A percentile compares a stretch with the other conserved stretches of the same genome.
phyloP scores from a whole-genome alignment of 305 asterid species.

The Fraxinus baroniana region DNA sequence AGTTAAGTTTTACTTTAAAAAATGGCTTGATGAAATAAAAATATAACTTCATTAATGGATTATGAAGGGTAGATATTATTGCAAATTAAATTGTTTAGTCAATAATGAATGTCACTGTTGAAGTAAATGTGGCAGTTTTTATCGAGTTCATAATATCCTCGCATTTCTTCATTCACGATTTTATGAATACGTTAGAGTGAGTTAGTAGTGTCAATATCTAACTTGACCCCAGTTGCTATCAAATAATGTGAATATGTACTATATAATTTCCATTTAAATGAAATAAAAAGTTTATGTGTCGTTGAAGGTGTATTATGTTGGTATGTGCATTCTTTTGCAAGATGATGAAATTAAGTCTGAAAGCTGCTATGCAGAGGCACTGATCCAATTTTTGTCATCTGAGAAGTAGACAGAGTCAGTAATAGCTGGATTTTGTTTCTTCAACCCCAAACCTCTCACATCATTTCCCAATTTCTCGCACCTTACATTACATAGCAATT shows the following conservation, averaged over 20 bases:
- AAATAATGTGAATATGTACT: neutral
- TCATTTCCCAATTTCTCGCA: neutral
- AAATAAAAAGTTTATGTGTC: neutral
- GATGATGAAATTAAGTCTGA: neutral
- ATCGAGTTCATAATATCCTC: neutral
- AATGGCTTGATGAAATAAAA: neutral
- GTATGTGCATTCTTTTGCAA: neutral
- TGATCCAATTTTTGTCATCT: neutral
- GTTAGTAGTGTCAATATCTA: neutral
- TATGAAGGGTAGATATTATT: neutral
- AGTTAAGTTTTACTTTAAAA: no score
- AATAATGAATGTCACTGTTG: no score
- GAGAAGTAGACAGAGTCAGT: neutral
- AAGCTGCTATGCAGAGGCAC: neutral
- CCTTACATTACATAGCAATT: neutral
- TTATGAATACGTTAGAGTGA: no score
- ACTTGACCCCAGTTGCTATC: neutral
- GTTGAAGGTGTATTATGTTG: neutral
- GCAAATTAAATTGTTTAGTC: neutral
- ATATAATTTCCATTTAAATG: neutral
- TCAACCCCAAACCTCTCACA: neutral
- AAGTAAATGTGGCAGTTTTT: no score
- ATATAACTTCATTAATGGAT: neutral
- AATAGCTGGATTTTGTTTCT: neutral
- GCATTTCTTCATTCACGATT: neutral